These are phyloP conservation scores for Annona squamosa DNA, from an alignment of 164 flowering plant species.

Conservation along the genomic window DNA sequence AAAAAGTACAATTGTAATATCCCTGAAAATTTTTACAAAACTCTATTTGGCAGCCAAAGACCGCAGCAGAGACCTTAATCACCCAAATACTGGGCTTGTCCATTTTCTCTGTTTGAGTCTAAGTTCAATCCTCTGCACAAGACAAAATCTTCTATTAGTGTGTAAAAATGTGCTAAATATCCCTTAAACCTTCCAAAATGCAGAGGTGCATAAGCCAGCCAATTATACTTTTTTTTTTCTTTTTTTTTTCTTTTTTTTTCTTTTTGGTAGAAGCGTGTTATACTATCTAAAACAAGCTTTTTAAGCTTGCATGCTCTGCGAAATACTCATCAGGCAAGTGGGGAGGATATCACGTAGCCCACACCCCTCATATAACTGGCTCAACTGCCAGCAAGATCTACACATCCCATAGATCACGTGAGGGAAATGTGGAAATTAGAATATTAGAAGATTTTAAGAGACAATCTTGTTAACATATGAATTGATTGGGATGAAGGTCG, in stretches of 20 bases:
- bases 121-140: slow-evolving; percentile 61
- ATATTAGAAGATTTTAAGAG: not conserved
- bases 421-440: not conserved
- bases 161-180: not conserved
- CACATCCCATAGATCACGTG: not conserved
- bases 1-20: not conserved
- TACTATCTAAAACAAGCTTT: not conserved
- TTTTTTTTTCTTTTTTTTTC: not conserved
- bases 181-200: not conserved
- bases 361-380: not conserved
- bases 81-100: slow-evolving; percentile 3
- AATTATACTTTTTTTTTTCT: not conserved
- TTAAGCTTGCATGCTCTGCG: not conserved
- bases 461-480: not conserved
- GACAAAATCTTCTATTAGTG: slow-evolving; percentile 1
- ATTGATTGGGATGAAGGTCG: not conserved
- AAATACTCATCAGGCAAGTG: not conserved
- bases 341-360: not conserved
- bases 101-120: slow-evolving; percentile 42
- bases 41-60: not conserved
- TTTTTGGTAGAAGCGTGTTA: not conserved
- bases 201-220: not conserved
- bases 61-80: not conserved
- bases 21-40: no score
- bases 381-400: not conserved